A percentile compares a stretch with the other conserved stretches of the same genome.
Evolutionary conservation across 2,329 filamentous ascomycete species (phyloP).

Genomic region (Pezizomycotina sp.): DNA sequence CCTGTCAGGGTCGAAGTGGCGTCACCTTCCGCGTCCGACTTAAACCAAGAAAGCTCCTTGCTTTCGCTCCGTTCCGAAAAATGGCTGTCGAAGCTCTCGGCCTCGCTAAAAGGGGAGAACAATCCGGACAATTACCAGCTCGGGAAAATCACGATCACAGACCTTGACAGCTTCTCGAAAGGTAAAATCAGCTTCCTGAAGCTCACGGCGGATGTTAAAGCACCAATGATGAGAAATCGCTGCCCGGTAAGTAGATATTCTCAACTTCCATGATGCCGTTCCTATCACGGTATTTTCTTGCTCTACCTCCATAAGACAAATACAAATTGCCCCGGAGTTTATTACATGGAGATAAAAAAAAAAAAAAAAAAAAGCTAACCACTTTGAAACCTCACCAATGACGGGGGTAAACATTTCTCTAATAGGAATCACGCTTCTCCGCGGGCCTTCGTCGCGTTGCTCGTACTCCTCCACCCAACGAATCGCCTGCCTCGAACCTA

Average conservation of each 20-base stretch:
- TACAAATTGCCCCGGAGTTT: slow-evolving; percentile 2
- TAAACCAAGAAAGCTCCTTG: no score
- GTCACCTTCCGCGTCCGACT: no score
- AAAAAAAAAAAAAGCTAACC: background rate
- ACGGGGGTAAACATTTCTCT: slow-evolving; percentile 19
- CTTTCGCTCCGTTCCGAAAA: slow-evolving; percentile 15
- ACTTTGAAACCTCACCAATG: no score
- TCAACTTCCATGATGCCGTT: slow-evolving; percentile 46
- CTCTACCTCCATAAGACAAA: slow-evolving; percentile 33
- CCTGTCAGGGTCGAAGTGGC: no score
- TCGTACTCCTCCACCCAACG: slow-evolving; percentile 9
- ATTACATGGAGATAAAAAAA: background rate
- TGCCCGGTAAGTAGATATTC: slow-evolving; percentile 42
- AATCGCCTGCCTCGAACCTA: slow-evolving; percentile 29
- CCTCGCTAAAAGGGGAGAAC: slow-evolving; percentile 9
- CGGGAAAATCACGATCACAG: slow-evolving; percentile 8
- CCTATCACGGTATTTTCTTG: slow-evolving; percentile 27
- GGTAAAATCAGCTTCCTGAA: slow-evolving; percentile 41
- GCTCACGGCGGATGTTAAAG: slow-evolving; percentile 36
- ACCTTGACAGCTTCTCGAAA: slow-evolving; percentile 8
- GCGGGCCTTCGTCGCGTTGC: slow-evolving; percentile 5
- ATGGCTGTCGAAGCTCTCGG: slow-evolving; percentile 13
- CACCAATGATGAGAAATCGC: slow-evolving; percentile 31
- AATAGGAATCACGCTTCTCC: slow-evolving; percentile 25
- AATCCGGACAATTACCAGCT: slow-evolving; percentile 14